Conservation (phyloP, 1,284 basidiomycete species). For the Naganishia liquefaciens region DNA sequence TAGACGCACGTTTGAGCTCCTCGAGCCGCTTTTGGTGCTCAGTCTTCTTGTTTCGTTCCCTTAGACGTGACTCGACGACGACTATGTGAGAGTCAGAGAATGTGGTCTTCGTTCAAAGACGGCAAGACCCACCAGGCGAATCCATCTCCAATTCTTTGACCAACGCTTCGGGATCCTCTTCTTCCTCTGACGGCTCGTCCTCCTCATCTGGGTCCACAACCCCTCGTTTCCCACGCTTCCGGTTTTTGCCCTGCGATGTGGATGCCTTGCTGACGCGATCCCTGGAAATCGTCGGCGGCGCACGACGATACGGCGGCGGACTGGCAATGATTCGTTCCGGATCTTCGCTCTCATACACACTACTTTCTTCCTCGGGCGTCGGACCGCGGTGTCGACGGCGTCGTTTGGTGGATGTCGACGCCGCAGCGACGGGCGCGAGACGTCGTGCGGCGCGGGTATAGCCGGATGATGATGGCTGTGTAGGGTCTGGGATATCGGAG, state of each 20-base stretch:
- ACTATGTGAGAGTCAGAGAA: conserved; percentile 50
- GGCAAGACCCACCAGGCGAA: conserved; percentile 39
- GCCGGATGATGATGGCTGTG: not conserved
- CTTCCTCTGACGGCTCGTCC: conserved; percentile 29
- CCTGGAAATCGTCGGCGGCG: conserved; percentile 1
- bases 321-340: conserved; percentile 3
- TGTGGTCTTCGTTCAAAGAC: too few species aligned
- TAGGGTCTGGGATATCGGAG: not conserved
- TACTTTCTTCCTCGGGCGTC: conserved; percentile 1
- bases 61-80: conserved; percentile 65
- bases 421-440: not conserved
- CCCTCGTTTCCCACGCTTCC: conserved; percentile 3
- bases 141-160: conserved; percentile 62
- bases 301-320: conserved; percentile 19
- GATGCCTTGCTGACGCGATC: too few species aligned
- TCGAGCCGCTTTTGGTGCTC: conserved; percentile 66
- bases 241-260: not conserved
- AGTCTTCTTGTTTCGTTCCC: conserved; percentile 63
- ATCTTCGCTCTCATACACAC: not conserved
- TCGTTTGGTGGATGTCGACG: not conserved
- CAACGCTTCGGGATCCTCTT: conserved; percentile 55
- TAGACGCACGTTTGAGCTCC: conserved; percentile 61
- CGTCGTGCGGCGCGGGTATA: conserved; percentile 12
- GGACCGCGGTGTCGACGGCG: not conserved
- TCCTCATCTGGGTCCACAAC: conserved; percentile 38